Base-by-base conservation (phyloP, 495 filamentous ascomycete species). In the Talaromyces thailandensis region DNA sequence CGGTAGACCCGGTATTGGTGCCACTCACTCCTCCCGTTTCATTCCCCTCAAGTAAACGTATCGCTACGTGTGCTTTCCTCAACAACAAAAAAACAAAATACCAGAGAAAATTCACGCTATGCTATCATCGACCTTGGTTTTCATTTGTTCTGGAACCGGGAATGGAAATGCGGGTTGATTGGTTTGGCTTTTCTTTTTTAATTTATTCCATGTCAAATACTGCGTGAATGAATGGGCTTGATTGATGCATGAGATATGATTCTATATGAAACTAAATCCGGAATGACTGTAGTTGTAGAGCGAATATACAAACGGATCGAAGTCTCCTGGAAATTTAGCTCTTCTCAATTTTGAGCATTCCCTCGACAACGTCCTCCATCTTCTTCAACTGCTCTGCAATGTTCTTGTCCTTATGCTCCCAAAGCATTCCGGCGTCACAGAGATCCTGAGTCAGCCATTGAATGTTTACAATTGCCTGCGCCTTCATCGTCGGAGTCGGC, bases 1-100 rank as follows among this genome's bases (percentile, higher is more conserved):
- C 88, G 94, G 94, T 86, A 83, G 94, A 81, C 94, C 94, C 72
- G 94, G 94, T 96, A 98, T 98, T 80, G 94, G 94, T 93, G 94
- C 94, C 71, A 98, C 94, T 68, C 94, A 98, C 88, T 97, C 93
- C 85, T 98, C 95, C 78, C 91, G 94, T 86, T 98, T 98, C 86
- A 98, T 98, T 86, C 93, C 93, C 79, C 87, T 98, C 73, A 98
- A 96, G 86, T 96, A 96, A 87, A 84, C 73, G 74, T 73, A 23
- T 31, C 52, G 23, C 26, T 62, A n/a, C 52, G 57, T 26, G 18
- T 21, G 9, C 23, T 26, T 26, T 25, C 21, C 51, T 28, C 18
- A 24, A 55, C 12, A 55, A 55, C 51, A 55, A 55, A 55, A 52
- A 28, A 25, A 9, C 23, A 28, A 55, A 60, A 60, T 48, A 48